Conservation (phyloP, 768 basidiomycete genomes). For the Pisolithus microcarpus region DNA sequence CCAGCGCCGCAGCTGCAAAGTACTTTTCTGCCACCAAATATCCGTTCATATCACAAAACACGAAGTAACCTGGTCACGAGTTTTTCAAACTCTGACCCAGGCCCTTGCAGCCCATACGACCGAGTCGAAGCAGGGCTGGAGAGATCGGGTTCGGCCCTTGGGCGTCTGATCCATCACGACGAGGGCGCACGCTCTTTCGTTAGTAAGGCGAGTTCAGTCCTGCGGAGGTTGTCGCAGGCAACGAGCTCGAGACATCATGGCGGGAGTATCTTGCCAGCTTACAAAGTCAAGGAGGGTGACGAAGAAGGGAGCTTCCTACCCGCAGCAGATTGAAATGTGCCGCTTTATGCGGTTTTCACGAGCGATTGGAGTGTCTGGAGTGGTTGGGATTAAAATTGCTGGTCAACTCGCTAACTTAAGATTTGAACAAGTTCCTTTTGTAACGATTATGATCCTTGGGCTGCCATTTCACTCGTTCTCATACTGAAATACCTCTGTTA, state of each 20-base stretch:
- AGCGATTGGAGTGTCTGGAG: background rate
- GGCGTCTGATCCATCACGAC: slow-evolving; percentile 12
- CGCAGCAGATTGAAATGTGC: background rate
- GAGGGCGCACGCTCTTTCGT: slow-evolving; percentile 14
- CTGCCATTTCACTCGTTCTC: too few relatives aligned
- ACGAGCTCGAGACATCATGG: slow-evolving; percentile 7
- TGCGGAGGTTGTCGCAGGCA: slow-evolving; percentile 19
- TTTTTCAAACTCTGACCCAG: slow-evolving; percentile 7
- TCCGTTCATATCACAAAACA: background rate
- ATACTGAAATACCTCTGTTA: too few relatives aligned
- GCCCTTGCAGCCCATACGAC: background rate
- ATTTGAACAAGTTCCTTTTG: too few relatives aligned
- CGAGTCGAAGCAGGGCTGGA: background rate
- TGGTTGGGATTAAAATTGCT: background rate
- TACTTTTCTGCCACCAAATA: background rate
- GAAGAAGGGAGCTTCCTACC: background rate
- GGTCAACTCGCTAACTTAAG: background rate
- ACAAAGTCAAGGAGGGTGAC: slow-evolving; percentile 5
- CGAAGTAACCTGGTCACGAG: slow-evolving; percentile 25
- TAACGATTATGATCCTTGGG: too few relatives aligned
- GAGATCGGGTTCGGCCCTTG: slow-evolving; percentile 21
- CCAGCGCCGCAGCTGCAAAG: background rate
- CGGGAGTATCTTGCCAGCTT: slow-evolving; percentile 4
- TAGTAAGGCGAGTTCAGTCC: slow-evolving; percentile 22
- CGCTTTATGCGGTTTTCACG: background rate